A percentile compares a stretch with the other conserved stretches of the same genome.
Evolutionary conservation across 2,329 filamentous ascomycete species (phyloP).

Genomic region (Orbilia oligospora): DNA sequence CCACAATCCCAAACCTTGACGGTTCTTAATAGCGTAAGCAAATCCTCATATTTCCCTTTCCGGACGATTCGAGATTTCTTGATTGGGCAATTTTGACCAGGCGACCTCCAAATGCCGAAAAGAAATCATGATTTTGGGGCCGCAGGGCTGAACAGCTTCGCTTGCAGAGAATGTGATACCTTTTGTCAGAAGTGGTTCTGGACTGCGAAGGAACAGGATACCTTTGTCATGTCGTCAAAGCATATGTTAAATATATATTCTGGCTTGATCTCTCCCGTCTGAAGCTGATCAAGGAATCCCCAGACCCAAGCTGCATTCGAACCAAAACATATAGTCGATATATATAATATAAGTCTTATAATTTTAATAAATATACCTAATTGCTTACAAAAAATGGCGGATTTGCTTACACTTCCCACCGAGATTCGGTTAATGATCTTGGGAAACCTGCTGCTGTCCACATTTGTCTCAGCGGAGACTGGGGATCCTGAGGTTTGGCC

Average conservation of each 20-base stretch:
- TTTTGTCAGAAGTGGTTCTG: slow-evolving; percentile 15
- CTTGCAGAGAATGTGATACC: slow-evolving; percentile 14
- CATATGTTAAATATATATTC: slow-evolving; percentile 4
- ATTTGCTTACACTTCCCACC: slow-evolving; percentile 34
- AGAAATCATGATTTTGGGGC: slow-evolving; percentile 36
- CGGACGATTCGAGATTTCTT: slow-evolving; percentile 32
- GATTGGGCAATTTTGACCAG: slow-evolving; percentile 59
- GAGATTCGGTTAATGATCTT: slow-evolving; percentile 56
- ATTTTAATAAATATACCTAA: background rate
- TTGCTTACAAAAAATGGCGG: slow-evolving; percentile 25
- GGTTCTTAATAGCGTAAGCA: slow-evolving; percentile 50
- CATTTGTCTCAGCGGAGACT: slow-evolving; percentile 41
- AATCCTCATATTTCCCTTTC: slow-evolving; percentile 38
- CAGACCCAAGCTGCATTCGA: background rate
- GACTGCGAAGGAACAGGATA: background rate
- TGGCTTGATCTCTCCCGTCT: background rate
- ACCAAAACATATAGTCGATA: background rate
- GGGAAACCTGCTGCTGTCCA: slow-evolving; percentile 47
- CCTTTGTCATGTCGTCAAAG: background rate
- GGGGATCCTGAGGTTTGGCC: slow-evolving; percentile 54
- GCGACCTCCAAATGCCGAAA: slow-evolving; percentile 38
- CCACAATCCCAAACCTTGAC: slow-evolving; percentile 2
- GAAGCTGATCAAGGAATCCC: slow-evolving; percentile 6
- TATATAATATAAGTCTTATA: slow-evolving; percentile 10
- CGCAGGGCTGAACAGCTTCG: slow-evolving; percentile 25